A percentile compares a stretch with the other conserved stretches of the same genome.
These are phyloP conservation scores for Hypericum androsaemum DNA, from an alignment of 345 rosid species.

Conservation along the genomic window DNA sequence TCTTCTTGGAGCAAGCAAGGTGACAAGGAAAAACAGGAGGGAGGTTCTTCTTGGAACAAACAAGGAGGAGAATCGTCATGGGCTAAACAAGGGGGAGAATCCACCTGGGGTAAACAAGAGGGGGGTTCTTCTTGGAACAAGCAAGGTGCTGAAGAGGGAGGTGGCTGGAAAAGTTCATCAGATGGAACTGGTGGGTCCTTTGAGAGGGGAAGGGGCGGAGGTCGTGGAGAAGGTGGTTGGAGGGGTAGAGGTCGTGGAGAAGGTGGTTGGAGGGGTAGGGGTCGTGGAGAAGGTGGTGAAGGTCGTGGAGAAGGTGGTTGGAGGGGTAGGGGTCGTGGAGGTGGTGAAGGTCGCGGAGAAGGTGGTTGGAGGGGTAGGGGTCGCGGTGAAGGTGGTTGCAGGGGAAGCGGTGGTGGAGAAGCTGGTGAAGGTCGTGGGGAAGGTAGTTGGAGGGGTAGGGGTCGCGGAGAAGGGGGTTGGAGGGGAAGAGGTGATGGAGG, in stretches of 20 bases:
- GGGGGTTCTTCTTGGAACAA: conserved; percentile 22
- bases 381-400: conserved; percentile 15
- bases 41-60: conserved; percentile 19
- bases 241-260: conserved; percentile 16
- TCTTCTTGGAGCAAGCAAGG: too few species aligned
- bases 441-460: conserved; percentile 26
- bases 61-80: conserved; percentile 1
- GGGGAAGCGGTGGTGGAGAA: conserved; percentile 13
- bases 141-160: conserved; percentile 13
- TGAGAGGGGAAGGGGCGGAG: conserved; percentile 27
- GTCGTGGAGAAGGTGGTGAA: conserved; percentile 9
- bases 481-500: conserved; percentile 3
- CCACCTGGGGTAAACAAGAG: conserved; percentile 23
- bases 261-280: conserved; percentile 17
- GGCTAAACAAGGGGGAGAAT: conserved; percentile 25
- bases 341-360: conserved; percentile 12
- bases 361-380: conserved; percentile 19
- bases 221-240: conserved; percentile 8
- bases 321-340: conserved; percentile 21
- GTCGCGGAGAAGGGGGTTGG: conserved; percentile 12
- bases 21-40: neutral
- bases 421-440: conserved; percentile 17
- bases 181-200: conserved; percentile 31
- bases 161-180: conserved; percentile 18
- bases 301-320: conserved; percentile 20